A percentile compares a stretch with the other conserved stretches of the same genome.
Conservation (phyloP, 805 yeast species). For the Diddensiella santjacobensis region DNA sequence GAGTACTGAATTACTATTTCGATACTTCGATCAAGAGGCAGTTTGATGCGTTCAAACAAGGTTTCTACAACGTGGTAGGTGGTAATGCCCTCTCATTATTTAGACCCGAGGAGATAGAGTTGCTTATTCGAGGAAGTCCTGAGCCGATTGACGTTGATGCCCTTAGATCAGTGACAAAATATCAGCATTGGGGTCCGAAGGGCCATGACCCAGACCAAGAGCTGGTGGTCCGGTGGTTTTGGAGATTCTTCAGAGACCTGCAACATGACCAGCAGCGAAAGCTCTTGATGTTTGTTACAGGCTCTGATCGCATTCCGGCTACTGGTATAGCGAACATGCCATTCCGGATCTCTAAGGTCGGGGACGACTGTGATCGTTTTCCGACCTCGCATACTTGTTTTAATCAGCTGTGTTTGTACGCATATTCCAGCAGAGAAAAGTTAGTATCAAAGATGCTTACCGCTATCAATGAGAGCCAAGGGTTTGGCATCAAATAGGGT, state of each 20-base stretch:
- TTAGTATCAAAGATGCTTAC: constrained; percentile 53
- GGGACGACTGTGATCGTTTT: constrained; percentile 46
- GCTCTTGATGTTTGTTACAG: constrained; percentile 75
- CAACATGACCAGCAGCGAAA: constrained; percentile 50
- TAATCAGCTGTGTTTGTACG: constrained; percentile 77
- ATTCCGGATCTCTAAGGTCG: constrained; percentile 62
- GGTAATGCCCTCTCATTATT: constrained; percentile 79
- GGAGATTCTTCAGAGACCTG: constrained; percentile 65
- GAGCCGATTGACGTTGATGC: constrained; percentile 65
- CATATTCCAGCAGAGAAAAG: constrained; percentile 54
- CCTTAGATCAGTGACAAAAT: constrained; percentile 68
- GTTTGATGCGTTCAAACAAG: constrained; percentile 57
- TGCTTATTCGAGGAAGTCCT: constrained; percentile 71
- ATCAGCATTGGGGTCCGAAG: constrained; percentile 55
- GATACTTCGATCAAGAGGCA: constrained; percentile 50
- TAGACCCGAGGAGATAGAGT: constrained; percentile 75
- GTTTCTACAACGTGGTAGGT: constrained; percentile 73
- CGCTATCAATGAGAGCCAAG: constrained; percentile 78
- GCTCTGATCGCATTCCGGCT: constrained; percentile 89
- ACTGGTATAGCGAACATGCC: constrained; percentile 78
- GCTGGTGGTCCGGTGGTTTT: constrained; percentile 69
- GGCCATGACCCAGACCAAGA: constrained; percentile 38
- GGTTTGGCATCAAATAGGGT: constrained; percentile 68
- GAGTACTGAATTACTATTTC: constrained; percentile 59
- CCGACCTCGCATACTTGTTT: constrained; percentile 95